Conservation (phyloP, 352 stramenopile genomes). For the Pythium volutum region DNA sequence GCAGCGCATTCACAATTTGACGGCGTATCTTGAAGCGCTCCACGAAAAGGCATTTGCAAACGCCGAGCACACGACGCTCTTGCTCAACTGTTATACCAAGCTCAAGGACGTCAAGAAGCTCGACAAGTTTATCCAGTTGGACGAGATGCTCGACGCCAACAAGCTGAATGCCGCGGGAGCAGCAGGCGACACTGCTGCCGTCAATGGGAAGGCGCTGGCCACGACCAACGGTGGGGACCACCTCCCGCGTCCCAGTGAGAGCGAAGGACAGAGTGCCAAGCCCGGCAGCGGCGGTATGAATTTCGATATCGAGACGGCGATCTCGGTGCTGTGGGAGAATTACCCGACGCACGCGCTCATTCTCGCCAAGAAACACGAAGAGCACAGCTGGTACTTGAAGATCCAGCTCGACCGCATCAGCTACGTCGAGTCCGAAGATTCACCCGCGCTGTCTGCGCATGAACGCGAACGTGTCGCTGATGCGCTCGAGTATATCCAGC, state of each 20-base stretch:
- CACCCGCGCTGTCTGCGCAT: slow-evolving; percentile 52
- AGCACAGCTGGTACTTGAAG: slow-evolving; percentile 91
- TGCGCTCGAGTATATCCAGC: slow-evolving; percentile 89
- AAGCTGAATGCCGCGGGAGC: slow-evolving; percentile 19
- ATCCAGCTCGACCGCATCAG: slow-evolving; percentile 91
- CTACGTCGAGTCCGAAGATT: slow-evolving; percentile 81
- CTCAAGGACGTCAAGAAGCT: slow-evolving; percentile 93
- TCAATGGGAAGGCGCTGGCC: slow-evolving; percentile 13
- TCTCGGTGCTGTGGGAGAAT: slow-evolving; percentile 91
- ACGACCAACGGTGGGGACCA: no score
- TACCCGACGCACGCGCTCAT: slow-evolving; percentile 89
- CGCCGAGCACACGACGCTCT: slow-evolving; percentile 91
- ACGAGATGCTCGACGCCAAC: slow-evolving; percentile 56
- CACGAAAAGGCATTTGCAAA: slow-evolving; percentile 91
- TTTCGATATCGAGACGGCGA: slow-evolving; percentile 91
- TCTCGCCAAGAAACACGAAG: slow-evolving; percentile 87
- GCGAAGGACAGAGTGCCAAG: slow-evolving; percentile 22
- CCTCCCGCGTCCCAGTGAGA: slow-evolving; percentile 6
- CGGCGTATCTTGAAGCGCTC: slow-evolving; percentile 94
- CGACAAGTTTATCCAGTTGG: slow-evolving; percentile 89
- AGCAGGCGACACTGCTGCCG: background rate
- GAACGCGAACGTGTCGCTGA: slow-evolving; percentile 86
- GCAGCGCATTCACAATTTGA: slow-evolving; percentile 95
- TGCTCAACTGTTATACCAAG: slow-evolving; percentile 96
- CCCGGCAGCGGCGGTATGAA: slow-evolving; percentile 43